Percentiles rank a stretch among this genome's conserved stretches.
phyloP scores from a whole-genome alignment of 2,329 filamentous ascomycete species.

The Pseudodiploospora longispora region DNA sequence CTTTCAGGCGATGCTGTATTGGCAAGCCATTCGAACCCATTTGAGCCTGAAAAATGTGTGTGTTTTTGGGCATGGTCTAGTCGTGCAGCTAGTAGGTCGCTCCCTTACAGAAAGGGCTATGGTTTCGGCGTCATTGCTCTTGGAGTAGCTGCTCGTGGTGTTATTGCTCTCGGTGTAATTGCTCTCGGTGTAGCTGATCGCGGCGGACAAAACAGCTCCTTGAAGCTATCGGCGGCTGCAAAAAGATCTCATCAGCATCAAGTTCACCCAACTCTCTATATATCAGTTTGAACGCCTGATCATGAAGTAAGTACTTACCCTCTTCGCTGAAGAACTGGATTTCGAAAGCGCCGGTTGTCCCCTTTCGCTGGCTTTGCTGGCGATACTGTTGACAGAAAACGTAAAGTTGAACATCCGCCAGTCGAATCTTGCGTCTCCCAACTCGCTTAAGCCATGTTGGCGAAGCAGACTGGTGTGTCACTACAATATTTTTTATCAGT shows the following conservation, averaged over 20 bases:
- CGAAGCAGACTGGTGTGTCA: conserved; percentile 43
- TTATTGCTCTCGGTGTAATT: neutral
- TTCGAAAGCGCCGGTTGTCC: conserved; percentile 40
- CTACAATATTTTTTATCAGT: conserved; percentile 21
- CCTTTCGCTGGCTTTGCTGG: conserved; percentile 43
- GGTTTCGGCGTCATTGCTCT: neutral
- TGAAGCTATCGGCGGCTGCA: conserved; percentile 30
- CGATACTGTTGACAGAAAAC: conserved; percentile 51
- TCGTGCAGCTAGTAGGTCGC: neutral
- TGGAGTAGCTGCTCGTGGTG: conserved; percentile 3
- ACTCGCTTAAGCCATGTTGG: conserved; percentile 43
- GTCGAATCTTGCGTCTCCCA: conserved; percentile 37
- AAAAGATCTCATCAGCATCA: neutral
- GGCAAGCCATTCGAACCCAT: no score
- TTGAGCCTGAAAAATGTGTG: no score
- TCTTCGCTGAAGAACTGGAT: conserved; percentile 39
- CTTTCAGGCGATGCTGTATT: no score
- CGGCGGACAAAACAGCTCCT: conserved; percentile 29
- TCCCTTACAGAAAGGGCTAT: no score
- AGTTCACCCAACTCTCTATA: no score
- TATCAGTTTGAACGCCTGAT: neutral
- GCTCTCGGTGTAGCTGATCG: neutral
- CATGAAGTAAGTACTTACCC: conserved; percentile 17
- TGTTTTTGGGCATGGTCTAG: no score
- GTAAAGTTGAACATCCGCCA: conserved; percentile 49